A percentile compares a stretch with the other conserved stretches of the same genome.
Evolutionary conservation across 139 green algal genomes (phyloP).

Genomic region (Tetradesmus lagerheimii): DNA sequence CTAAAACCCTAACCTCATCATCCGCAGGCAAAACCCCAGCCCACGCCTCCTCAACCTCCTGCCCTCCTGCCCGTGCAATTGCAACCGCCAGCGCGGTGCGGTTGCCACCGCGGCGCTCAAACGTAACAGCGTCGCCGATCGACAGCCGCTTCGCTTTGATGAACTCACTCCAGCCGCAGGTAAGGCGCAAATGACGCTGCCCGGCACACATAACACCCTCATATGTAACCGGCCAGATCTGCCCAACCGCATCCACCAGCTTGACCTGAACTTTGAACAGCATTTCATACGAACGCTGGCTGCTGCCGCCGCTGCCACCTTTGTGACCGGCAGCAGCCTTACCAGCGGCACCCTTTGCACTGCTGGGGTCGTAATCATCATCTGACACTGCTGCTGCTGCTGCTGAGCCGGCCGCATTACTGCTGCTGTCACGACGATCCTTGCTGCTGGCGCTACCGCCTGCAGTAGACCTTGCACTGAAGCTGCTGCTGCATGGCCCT

Average conservation of each 20-base stretch:
- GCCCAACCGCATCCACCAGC: slow-evolving; percentile 39
- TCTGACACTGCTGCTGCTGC: slow-evolving; percentile 22
- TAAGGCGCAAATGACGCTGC: slow-evolving; percentile 64
- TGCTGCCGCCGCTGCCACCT: background rate
- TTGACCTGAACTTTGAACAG: slow-evolving; percentile 56
- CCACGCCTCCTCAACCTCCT: background rate
- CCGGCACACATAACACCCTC: slow-evolving; percentile 61
- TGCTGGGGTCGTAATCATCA: background rate
- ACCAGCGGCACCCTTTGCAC: background rate
- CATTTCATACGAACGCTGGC: slow-evolving; percentile 46
- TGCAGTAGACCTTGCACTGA: background rate
- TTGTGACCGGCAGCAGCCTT: background rate
- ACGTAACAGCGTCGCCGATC: slow-evolving; percentile 53
- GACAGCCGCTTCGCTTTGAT: slow-evolving; percentile 49
- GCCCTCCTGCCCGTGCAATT: slow-evolving; percentile 33
- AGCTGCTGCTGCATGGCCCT: slow-evolving; percentile 13
- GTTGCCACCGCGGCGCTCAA: slow-evolving; percentile 58
- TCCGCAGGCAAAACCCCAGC: background rate
- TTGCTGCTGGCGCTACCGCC: background rate
- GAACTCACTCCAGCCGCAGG: slow-evolving; percentile 61
- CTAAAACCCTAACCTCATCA: slow-evolving; percentile 19
- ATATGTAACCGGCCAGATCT: slow-evolving; percentile 51
- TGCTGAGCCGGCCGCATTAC: background rate
- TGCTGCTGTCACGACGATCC: background rate
- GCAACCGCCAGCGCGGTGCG: slow-evolving; percentile 50